Evolutionary conservation across 305 asterid species (phyloP).

Genomic region (Fraxinus xanthoxyloides): DNA sequence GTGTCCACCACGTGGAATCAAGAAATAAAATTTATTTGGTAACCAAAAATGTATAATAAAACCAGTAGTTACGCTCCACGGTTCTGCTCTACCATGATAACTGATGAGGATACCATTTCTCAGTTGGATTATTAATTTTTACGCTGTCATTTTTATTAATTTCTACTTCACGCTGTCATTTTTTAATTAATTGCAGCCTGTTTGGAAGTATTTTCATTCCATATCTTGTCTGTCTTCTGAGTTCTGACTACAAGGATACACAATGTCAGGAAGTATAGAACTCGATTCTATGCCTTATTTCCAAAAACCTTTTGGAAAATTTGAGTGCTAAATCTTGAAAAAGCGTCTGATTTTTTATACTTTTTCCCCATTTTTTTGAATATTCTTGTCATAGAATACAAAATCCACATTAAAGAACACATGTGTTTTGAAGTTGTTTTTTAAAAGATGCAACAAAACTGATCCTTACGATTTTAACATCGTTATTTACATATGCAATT

Average conservation of each 20-base stretch:
- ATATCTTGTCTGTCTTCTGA: not conserved
- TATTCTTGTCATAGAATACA: not conserved
- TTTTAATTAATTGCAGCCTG: not conserved
- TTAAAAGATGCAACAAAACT: not conserved
- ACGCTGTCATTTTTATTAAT: constrained; percentile 2
- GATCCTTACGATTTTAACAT: constrained; percentile 4
- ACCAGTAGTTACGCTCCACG: not conserved
- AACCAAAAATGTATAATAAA: not conserved
- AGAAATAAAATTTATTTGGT: constrained; percentile 2
- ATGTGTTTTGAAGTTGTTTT: not conserved
- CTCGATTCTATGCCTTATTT: not conserved
- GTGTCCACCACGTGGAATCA: constrained; percentile 8
- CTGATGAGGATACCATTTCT: not conserved
- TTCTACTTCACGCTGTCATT: constrained; percentile 1
- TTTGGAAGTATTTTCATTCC: constrained; percentile 1
- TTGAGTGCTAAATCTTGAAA: not conserved
- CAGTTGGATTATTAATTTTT: not conserved
- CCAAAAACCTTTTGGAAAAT: not conserved
- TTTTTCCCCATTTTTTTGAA: not conserved
- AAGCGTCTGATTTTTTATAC: not conserved
- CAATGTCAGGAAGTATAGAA: not conserved
- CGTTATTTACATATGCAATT: not conserved
- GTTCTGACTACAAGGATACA: not conserved
- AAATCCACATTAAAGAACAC: not conserved
- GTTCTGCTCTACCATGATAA: not conserved